These are phyloP conservation scores for Dactylellina cionopaga DNA, from an alignment of 2,329 filamentous ascomycete genomes.

Conservation along the genomic window DNA sequence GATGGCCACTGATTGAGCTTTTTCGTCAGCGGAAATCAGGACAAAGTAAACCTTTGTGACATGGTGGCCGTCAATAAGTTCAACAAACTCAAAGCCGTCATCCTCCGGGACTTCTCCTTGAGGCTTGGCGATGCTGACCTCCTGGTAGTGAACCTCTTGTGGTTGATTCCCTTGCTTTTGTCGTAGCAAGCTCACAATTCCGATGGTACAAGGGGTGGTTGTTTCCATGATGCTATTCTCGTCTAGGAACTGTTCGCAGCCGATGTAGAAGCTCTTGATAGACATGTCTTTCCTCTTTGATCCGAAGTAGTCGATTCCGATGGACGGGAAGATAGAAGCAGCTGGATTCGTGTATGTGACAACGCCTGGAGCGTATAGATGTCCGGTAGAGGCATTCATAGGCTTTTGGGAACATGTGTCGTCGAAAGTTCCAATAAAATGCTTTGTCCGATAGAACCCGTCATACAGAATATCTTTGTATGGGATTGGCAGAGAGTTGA, in stretches of 20 bases:
- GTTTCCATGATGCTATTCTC: slow-evolving; percentile 22
- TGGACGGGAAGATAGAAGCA: slow-evolving; percentile 24
- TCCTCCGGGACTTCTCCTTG: slow-evolving; percentile 6
- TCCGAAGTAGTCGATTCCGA: slow-evolving; percentile 36
- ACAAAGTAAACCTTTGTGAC: slow-evolving; percentile 35
- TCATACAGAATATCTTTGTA: slow-evolving; percentile 43
- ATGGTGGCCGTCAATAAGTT: slow-evolving; percentile 31
- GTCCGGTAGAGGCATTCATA: slow-evolving; percentile 25
- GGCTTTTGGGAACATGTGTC: background rate
- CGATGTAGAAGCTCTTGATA: slow-evolving; percentile 33
- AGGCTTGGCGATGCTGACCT: slow-evolving; percentile 22
- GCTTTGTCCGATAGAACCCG: slow-evolving; percentile 30
- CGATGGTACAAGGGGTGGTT: slow-evolving; percentile 14
- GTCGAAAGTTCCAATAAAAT: slow-evolving; percentile 9
- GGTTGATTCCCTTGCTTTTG: slow-evolving; percentile 32
- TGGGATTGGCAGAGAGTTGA: slow-evolving; percentile 27
- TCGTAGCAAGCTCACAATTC: slow-evolving; percentile 8
- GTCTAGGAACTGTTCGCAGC: slow-evolving; percentile 36
- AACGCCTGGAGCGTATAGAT: slow-evolving; percentile 24
- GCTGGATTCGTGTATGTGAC: slow-evolving; percentile 3
- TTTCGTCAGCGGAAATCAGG: slow-evolving; percentile 11
- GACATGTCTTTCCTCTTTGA: slow-evolving; percentile 40
- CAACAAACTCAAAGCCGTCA: slow-evolving; percentile 16
- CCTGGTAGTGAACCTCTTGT: slow-evolving; percentile 30
- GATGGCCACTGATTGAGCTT: slow-evolving; percentile 15